These are phyloP conservation scores for Rhizodiscina lignyota DNA, from an alignment of 495 filamentous ascomycete species.

Conservation along the genomic window DNA sequence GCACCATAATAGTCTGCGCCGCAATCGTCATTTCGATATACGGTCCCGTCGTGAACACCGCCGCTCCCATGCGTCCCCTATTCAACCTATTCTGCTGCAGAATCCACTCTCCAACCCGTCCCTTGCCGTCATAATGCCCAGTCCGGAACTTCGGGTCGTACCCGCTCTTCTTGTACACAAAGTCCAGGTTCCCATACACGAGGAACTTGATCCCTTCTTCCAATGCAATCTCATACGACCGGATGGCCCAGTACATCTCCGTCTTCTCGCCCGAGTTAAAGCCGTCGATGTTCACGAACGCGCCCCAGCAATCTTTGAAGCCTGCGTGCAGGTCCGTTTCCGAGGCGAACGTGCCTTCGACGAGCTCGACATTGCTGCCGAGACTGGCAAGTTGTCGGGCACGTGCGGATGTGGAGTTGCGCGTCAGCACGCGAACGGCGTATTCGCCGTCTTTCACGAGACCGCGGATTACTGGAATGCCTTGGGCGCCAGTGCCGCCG, in stretches of 20 bases:
- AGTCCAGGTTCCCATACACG: slow-evolving; percentile 14
- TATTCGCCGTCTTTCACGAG: slow-evolving; percentile 27
- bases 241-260: slow-evolving; percentile 11
- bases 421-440: slow-evolving; percentile 31
- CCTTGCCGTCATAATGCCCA: slow-evolving; percentile 11
- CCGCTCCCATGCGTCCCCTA: slow-evolving; percentile 6
- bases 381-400: slow-evolving; percentile 23
- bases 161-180: slow-evolving; percentile 2
- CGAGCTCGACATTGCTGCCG: slow-evolving; percentile 26
- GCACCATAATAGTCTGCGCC: slow-evolving; percentile 19
- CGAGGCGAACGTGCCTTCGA: slow-evolving; percentile 29
- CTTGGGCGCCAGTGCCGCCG: slow-evolving; percentile 39
- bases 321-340: slow-evolving; percentile 25
- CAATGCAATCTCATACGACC: slow-evolving; percentile 9
- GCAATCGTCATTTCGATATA: slow-evolving; percentile 18
- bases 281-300: slow-evolving; percentile 13
- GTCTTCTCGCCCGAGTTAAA: slow-evolving; percentile 11
- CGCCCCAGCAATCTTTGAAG: slow-evolving; percentile 5
- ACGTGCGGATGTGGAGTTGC: slow-evolving; percentile 22
- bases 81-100: slow-evolving; percentile 7
- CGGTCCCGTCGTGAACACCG: slow-evolving; percentile 11
- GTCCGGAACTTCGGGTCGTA: slow-evolving; percentile 5
- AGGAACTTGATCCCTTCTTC: slow-evolving; percentile 8
- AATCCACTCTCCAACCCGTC: slow-evolving; percentile 15
- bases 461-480: slow-evolving; percentile 30